Percentiles rank a stretch among this genome's conserved stretches.
phyloP scores from a whole-genome alignment of 768 basidiomycete genomes.

The Boletus insuetus region DNA sequence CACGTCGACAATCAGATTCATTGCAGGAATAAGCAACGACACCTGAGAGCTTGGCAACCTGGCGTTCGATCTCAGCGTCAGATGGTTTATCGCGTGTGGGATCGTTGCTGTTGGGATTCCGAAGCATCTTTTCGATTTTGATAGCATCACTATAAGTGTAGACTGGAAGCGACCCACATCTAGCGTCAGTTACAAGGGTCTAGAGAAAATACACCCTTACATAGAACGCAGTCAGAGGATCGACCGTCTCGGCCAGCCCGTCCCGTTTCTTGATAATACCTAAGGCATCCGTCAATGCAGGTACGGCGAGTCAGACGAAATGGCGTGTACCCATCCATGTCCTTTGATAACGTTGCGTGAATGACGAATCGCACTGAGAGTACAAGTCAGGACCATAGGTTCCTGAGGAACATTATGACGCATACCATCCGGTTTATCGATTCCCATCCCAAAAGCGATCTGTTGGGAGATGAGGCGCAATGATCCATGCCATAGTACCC shows the following conservation, averaged over 20 bases:
- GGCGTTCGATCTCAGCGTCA: constrained; percentile 61
- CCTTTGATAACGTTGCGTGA: constrained; percentile 78
- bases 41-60: constrained; percentile 57
- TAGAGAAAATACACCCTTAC: constrained; percentile 43
- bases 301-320: not conserved
- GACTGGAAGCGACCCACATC: constrained; percentile 40
- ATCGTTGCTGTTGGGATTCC: constrained; percentile 43
- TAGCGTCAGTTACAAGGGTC: not conserved
- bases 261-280: constrained; percentile 95
- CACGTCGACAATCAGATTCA: constrained; percentile 80
- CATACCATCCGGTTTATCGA: constrained; percentile 80
- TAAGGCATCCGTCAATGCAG: constrained; percentile 25
- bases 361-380: constrained; percentile 85
- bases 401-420: not conserved
- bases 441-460: constrained; percentile 98
- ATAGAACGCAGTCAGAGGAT: constrained; percentile 82
- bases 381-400: not conserved
- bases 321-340: constrained; percentile 70
- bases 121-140: constrained; percentile 58
- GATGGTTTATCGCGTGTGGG: constrained; percentile 31
- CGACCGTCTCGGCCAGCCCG: constrained; percentile 91
- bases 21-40: constrained; percentile 84
- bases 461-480: constrained; percentile 28
- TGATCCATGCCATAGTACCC: not conserved
- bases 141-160: constrained; percentile 61